Percentiles rank a stretch among this genome's conserved stretches.
Conservation (phyloP, 2,329 filamentous ascomycete species). For the Talaromyces sp. region DNA sequence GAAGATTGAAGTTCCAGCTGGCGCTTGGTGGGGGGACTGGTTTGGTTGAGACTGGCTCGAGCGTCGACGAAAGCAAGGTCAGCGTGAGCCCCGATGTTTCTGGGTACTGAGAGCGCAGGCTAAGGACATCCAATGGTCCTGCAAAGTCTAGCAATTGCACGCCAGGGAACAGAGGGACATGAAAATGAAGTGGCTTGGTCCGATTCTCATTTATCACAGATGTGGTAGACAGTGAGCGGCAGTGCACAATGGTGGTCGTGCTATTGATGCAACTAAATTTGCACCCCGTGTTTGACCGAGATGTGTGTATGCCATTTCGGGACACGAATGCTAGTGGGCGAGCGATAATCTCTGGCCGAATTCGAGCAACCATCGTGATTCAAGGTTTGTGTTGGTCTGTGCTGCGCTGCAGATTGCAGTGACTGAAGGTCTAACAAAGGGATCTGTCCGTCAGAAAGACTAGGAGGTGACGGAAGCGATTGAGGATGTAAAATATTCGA, state of each 20-base stretch:
- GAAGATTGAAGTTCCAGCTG: slow-evolving; percentile 12
- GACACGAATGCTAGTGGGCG: not conserved
- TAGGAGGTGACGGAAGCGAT: not conserved
- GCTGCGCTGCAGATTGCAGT: not conserved
- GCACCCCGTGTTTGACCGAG: not conserved
- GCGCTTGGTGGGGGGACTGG: slow-evolving; percentile 11
- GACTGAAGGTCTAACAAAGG: not conserved
- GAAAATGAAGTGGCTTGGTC: slow-evolving; percentile 13
- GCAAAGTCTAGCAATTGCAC: slow-evolving; percentile 13
- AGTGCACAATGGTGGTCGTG: not conserved
- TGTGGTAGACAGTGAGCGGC: not conserved
- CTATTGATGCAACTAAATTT: slow-evolving; percentile 2
- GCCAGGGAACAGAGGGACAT: slow-evolving; percentile 15
- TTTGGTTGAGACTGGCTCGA: slow-evolving; percentile 13
- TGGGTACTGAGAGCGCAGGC: slow-evolving; percentile 9
- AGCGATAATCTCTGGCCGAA: not conserved
- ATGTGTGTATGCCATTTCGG: slow-evolving; percentile 6
- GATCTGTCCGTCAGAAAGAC: not conserved
- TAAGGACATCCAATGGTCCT: slow-evolving; percentile 12
- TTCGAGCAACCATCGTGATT: not conserved
- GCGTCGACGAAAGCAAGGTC: slow-evolving; percentile 13
- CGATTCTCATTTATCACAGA: not conserved
- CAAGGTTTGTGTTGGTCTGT: slow-evolving; percentile 3
- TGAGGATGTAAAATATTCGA: not conserved
- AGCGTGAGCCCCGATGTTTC: slow-evolving; percentile 10